Evolutionary conservation across 345 rosid species (phyloP).

Genomic region (Eucalyptus caleyi): DNA sequence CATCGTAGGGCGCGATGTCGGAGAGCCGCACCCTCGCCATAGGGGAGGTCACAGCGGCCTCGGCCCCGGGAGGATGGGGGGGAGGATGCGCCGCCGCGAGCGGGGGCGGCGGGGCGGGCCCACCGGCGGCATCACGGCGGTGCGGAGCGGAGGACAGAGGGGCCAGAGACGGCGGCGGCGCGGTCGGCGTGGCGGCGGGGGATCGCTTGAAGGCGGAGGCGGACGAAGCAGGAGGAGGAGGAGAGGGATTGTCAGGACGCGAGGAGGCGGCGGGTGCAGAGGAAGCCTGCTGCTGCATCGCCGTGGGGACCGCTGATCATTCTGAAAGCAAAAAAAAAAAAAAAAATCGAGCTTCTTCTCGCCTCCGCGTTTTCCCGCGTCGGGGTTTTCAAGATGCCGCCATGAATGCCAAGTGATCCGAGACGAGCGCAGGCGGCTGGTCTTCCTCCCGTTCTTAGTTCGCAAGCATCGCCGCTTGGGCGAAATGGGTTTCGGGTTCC

Average conservation of each 20-base stretch:
- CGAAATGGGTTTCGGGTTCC: not conserved
- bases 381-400: not conserved
- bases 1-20: constrained; percentile 65
- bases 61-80: constrained; percentile 4
- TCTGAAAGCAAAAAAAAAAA: not conserved
- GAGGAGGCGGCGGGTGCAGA: constrained; percentile 10
- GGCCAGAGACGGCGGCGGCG: not conserved
- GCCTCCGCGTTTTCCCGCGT: not conserved
- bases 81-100: not conserved
- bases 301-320: constrained; percentile 39
- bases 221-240: not conserved
- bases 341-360: not conserved
- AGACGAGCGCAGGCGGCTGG: not conserved
- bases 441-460: not conserved
- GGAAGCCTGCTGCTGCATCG: constrained; percentile 27
- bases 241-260: constrained; percentile 4
- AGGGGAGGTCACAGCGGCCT: constrained; percentile 7
- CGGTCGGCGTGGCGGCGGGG: not conserved
- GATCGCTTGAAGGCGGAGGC: not conserved
- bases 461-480: not conserved
- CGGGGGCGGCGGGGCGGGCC: not conserved
- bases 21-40: constrained; percentile 63
- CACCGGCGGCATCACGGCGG: constrained; percentile 17
- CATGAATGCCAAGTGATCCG: not conserved
- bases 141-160: constrained; percentile 18